Evolutionary conservation across 345 rosid species (phyloP), one percentile per base, ranked within the genome.

Genomic region (Draba incana): DNA sequence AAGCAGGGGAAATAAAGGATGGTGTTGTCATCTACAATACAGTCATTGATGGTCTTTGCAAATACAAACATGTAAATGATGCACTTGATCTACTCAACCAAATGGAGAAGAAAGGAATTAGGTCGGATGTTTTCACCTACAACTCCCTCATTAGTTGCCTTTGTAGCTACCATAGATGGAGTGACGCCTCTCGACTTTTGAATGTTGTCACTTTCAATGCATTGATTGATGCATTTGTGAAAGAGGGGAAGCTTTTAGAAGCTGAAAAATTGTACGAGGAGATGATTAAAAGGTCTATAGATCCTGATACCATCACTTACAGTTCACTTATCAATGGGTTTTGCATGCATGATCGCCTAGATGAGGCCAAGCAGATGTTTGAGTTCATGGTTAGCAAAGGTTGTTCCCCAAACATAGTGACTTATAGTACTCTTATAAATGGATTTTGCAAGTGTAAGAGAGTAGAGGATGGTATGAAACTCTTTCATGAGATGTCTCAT

Each of bases 391-490:
- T 51, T 48, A 28, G 37, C 66, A 54, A 43, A 0, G 54, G 14
- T 0, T 52, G 53, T 35, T n/a, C 52, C 1, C 78, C 81, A 23
- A 2, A 60, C 3, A 12, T 49, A n/a, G 38, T 43, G n/a, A 79
- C 77, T 0, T 79, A 64, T 10, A 73, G 9, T 42, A 25, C 74
- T 2, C 45, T 83, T 2, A 31, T 83, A 2, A 49, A 57, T 24
- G 74, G 80, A 6, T 77, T 61, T 20, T 71, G 79, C 7, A 41
- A 70, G 57, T 23, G 8, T 10, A 75, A 62, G 49, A 49, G 27
- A 7, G 31, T 79, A 37, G 64, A 70, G 3, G 42, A 70, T 4
- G 83, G 79, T 13, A 27, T 57, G 42, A 25, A 41, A 12, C 42
- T 71, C 54, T 68, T 69, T 11, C 31, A 5, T 11, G 67, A 41